Base-by-base conservation (phyloP, 352 stramenopile species). In the Globisporangium nunn region DNA sequence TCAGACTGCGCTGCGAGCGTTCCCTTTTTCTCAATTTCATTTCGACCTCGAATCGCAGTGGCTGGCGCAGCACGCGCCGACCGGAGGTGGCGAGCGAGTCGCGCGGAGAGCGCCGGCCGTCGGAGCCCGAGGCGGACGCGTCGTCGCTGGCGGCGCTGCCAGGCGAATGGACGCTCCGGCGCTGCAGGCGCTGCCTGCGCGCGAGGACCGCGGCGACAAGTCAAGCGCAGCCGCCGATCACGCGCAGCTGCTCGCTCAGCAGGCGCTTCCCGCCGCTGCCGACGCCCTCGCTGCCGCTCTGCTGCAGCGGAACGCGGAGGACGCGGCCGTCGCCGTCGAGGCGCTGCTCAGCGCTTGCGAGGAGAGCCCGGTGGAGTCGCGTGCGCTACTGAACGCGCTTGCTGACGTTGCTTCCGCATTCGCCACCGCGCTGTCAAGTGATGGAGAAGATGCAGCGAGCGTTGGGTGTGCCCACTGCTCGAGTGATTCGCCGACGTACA, bases 251-350 rank as follows among this genome's bases (percentile, higher is more conserved):
- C n/a, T 43, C n/a, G 4, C 0, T 18, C 41, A 47, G n/a, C n/a
- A 28, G 41, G 6, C 17, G 18, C n/a, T 18, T 3, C 41, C 18
- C 10, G 41, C 23, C 10, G 41, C 3, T 6, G 6, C 4, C n/a
- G 41, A 23, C 41, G 41, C n/a, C 6, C 41, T 28, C 41, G 15
- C 41, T 17, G 15, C 30, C 1, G 63, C 53, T 47, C 33, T 85
- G 33, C 48, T 87, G 37, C 72, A 74, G 18, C 52, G 51, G 15
- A 60, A 80, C 35, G 54, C 30, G 28, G 49, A 37, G 6, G 74
- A 87, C 52, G 62, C 70, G 33, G 40, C 49, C 6, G 51, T 59
- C 0, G 52, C 69, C 39, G 47, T 78, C 14, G 17, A 51, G 14
- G 28, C 18, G 2, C 23, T 81, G 18, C 12, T 56, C 5, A 10